Evolutionary conservation across 2,329 filamentous ascomycete species (phyloP).

Genomic region (Exophiala xenobiotica): DNA sequence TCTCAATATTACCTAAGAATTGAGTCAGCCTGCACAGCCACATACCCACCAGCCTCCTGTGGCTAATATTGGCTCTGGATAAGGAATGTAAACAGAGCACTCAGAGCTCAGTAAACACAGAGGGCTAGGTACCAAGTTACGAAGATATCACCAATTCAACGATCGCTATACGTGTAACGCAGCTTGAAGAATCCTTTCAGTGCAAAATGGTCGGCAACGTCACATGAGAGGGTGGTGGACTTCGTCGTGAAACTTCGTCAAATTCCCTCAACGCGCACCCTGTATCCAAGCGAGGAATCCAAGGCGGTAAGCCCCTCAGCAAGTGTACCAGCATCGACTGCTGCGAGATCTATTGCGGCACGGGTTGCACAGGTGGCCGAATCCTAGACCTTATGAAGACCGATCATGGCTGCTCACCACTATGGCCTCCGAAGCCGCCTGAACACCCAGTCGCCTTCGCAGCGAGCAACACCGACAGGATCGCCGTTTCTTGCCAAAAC

Average conservation of each 20-base stretch:
- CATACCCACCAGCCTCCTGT: neutral
- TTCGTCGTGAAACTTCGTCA: neutral
- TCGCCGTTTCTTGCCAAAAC: conserved; percentile 19
- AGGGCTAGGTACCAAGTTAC: no score
- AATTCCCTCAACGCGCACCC: no score
- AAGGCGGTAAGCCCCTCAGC: no score
- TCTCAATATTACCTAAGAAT: neutral
- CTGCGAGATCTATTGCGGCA: neutral
- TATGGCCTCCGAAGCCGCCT: conserved; percentile 30
- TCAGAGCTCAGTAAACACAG: conserved; percentile 1
- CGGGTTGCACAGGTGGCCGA: neutral
- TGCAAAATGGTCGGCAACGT: neutral
- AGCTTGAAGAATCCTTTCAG: no score
- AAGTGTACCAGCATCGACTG: no score
- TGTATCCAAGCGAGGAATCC: no score
- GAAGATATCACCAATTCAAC: neutral
- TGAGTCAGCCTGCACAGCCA: conserved; percentile 1
- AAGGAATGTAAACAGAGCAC: conserved; percentile 4
- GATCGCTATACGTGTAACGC: neutral
- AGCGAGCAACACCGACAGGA: conserved; percentile 21
- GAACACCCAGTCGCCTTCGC: conserved; percentile 21
- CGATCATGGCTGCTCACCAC: conserved; percentile 27
- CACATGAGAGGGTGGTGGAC: neutral
- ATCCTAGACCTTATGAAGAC: neutral
- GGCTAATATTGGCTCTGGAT: neutral